Percentiles rank a stretch among this genome's conserved stretches.
Conservation (phyloP, 345 rosid species). For the Camelina laxa region DNA sequence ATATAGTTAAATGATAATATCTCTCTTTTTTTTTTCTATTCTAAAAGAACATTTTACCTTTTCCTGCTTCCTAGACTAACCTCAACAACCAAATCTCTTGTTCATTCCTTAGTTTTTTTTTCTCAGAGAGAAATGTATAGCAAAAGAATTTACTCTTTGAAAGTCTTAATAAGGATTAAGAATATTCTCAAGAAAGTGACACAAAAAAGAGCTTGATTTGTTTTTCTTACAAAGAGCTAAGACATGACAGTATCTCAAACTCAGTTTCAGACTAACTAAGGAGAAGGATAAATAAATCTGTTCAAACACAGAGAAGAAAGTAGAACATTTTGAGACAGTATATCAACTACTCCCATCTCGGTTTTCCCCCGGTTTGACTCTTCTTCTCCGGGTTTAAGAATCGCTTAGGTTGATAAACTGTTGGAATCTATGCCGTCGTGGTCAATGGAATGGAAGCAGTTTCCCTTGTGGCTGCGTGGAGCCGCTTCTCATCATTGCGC, state of each 20-base stretch:
- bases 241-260: slow-evolving; percentile 8
- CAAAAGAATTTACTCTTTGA: too few species aligned
- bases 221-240: slow-evolving; percentile 3
- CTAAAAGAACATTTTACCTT: too few species aligned
- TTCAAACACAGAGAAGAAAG: not conserved
- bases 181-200: slow-evolving; percentile 6
- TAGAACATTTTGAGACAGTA: slow-evolving; percentile 5
- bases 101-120: too few species aligned
- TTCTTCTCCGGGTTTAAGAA: slow-evolving; percentile 12
- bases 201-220: not conserved
- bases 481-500: slow-evolving; percentile 93
- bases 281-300: not conserved
- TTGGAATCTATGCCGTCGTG: not conserved
- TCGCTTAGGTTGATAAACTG: not conserved
- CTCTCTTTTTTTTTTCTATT: too few species aligned
- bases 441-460: slow-evolving; percentile 47
- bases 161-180: not conserved
- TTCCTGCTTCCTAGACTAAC: too few species aligned
- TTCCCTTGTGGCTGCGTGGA: slow-evolving; percentile 53
- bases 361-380: slow-evolving; percentile 15
- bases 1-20: too few species aligned
- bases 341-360: slow-evolving; percentile 26
- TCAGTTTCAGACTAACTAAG: slow-evolving; percentile 29
- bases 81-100: too few species aligned
- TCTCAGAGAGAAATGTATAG: too few species aligned